A percentile compares a stretch with the other conserved stretches of the same genome.
These are phyloP conservation scores for Fulvia fulva DNA, from an alignment of 2,329 filamentous ascomycete species.

Conservation along the genomic window DNA sequence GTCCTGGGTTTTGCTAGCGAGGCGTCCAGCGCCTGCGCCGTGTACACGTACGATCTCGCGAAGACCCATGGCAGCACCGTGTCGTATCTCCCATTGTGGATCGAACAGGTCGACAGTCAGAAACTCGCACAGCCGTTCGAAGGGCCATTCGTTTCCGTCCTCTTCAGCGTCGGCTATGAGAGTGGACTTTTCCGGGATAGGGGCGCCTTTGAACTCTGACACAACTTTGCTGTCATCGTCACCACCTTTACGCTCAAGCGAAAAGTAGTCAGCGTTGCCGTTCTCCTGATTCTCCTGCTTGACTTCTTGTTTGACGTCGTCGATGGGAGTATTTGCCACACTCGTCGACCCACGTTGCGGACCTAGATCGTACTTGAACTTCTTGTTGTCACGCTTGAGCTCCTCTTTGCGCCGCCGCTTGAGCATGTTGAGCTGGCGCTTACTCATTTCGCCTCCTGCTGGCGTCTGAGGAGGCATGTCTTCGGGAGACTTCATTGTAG, in stretches of 20 bases:
- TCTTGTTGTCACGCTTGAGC: constrained; percentile 82
- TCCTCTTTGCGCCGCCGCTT: constrained; percentile 92
- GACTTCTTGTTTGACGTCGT: constrained; percentile 57
- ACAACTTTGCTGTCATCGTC: constrained; percentile 92
- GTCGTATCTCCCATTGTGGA: constrained; percentile 87
- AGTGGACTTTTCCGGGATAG: constrained; percentile 77
- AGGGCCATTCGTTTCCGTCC: constrained; percentile 86
- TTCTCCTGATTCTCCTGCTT: constrained; percentile 50
- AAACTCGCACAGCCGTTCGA: constrained; percentile 88
- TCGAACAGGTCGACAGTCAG: constrained; percentile 93
- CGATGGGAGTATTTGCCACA: constrained; percentile 51
- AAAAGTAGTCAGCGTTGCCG: constrained; percentile 74
- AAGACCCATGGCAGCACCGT: constrained; percentile 92
- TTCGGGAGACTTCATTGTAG: constrained; percentile 30
- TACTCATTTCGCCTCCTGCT: constrained; percentile 62
- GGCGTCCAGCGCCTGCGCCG: constrained; percentile 78
- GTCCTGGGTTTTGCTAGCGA: constrained; percentile 61
- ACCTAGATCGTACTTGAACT: constrained; percentile 73
- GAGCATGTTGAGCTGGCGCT: constrained; percentile 87
- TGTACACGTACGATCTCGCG: constrained; percentile 91
- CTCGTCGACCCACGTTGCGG: constrained; percentile 59
- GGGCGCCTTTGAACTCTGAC: constrained; percentile 87
- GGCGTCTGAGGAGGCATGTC: constrained; percentile 28
- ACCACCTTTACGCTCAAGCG: constrained; percentile 70
- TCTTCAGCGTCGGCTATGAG: constrained; percentile 73